Conservation (phyloP, 2,329 filamentous ascomycete species). For the Apiospora sp. region DNA sequence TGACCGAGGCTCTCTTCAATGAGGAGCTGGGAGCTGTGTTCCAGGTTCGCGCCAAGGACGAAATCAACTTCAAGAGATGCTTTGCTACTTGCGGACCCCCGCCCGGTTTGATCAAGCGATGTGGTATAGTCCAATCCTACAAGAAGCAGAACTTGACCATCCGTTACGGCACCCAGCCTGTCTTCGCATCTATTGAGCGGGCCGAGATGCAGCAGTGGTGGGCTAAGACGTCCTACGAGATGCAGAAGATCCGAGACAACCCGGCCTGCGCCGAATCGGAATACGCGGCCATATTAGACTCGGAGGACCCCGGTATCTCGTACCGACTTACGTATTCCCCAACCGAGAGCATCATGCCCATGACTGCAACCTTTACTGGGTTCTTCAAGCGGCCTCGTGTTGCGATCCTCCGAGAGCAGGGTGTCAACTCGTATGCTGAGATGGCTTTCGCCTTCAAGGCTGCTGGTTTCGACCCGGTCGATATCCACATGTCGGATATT, state of each 20-base stretch:
- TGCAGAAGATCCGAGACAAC: conserved; percentile 92
- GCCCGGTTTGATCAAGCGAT: conserved; percentile 80
- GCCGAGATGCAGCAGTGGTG: conserved; percentile 84
- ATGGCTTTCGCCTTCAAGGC: conserved; percentile 96
- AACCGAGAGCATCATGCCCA: conserved; percentile 76
- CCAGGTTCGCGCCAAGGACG: conserved; percentile 86
- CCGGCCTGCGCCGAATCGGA: conserved; percentile 86
- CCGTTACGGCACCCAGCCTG: conserved; percentile 69
- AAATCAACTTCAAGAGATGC: conserved; percentile 85
- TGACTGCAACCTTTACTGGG: conserved; percentile 72
- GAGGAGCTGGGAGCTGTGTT: conserved; percentile 97
- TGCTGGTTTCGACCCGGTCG: conserved; percentile 89
- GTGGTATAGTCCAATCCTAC: conserved; percentile 76
- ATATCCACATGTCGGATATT: conserved; percentile 97
- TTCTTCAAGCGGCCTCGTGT: conserved; percentile 70
- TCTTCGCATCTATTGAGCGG: conserved; percentile 74
- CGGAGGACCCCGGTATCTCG: conserved; percentile 80
- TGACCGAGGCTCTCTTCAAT: conserved; percentile 87
- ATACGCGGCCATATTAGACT: conserved; percentile 76
- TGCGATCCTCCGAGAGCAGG: conserved; percentile 93
- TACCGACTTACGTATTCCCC: conserved; percentile 86
- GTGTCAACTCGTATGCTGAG: conserved; percentile 94
- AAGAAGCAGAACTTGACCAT: conserved; percentile 80
- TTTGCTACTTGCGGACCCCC: conserved; percentile 92
- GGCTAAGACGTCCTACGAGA: conserved; percentile 86